phyloP scores from a whole-genome alignment of 345 rosid species.

The Rhodamnia argentea region DNA sequence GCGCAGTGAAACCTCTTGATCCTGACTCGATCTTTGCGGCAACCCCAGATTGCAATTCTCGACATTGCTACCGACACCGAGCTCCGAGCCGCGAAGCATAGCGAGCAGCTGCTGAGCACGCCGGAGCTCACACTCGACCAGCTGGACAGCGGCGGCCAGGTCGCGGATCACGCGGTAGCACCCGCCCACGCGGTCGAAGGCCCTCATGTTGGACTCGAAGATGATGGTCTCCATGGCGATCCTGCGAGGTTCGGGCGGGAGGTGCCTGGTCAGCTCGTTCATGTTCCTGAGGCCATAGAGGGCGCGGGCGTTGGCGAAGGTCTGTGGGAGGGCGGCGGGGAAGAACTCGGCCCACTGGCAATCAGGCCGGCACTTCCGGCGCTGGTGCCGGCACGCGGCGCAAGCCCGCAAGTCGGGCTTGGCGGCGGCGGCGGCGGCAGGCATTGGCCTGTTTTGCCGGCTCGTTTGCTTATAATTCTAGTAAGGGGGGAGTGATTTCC shows the following conservation, averaged over 20 bases:
- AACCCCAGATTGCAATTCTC: background rate
- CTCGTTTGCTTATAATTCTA: background rate
- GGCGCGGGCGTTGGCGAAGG: background rate
- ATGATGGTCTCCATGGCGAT: slow-evolving; percentile 18
- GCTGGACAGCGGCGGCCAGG: background rate
- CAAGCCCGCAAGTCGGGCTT: background rate
- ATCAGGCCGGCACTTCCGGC: background rate
- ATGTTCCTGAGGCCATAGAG: background rate
- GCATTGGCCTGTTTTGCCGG: background rate
- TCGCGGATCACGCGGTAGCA: slow-evolving; percentile 1
- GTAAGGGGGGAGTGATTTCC: background rate
- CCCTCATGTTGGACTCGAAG: slow-evolving; percentile 31
- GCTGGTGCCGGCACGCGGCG: background rate
- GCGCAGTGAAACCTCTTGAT: background rate
- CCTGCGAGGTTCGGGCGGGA: background rate
- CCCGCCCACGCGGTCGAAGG: slow-evolving; percentile 34
- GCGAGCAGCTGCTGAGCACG: background rate
- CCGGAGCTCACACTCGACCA: background rate
- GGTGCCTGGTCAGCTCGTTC: background rate
- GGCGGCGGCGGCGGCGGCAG: background rate
- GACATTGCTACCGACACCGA: background rate
- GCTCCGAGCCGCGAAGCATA: background rate
- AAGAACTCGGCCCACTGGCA: background rate
- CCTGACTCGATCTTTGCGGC: background rate
- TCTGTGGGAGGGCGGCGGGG: background rate